phyloP scores from a whole-genome alignment of 1,284 basidiomycete genomes.

The Hemileia vastatrix region DNA sequence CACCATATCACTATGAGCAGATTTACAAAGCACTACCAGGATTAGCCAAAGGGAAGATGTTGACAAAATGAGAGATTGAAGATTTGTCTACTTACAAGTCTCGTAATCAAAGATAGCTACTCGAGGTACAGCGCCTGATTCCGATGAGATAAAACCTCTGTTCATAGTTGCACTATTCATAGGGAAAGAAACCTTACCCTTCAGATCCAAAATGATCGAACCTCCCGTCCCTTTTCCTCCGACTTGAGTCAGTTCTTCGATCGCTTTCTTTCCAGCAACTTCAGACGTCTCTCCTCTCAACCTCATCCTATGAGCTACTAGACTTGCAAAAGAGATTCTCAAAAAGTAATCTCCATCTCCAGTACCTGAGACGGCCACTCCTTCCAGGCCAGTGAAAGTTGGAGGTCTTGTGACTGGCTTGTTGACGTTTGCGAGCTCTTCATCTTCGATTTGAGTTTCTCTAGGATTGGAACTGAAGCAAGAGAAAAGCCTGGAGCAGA shows the following conservation, averaged over 20 bases:
- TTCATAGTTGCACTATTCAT: conserved; percentile 71
- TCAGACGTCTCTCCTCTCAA: conserved; percentile 54
- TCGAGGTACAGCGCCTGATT: conserved; percentile 56
- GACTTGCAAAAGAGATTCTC: conserved; percentile 56
- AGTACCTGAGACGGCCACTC: conserved; percentile 67
- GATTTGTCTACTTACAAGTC: conserved; percentile 30
- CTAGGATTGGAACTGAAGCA: conserved; percentile 47
- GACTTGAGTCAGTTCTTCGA: conserved; percentile 53
- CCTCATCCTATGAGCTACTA: conserved; percentile 59
- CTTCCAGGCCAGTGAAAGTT: no score
- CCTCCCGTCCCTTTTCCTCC: conserved; percentile 63
- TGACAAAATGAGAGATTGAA: no score
- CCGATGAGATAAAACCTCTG: conserved; percentile 61
- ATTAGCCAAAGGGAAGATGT: no score
- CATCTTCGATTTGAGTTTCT: conserved; percentile 47
- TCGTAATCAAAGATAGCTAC: conserved; percentile 70
- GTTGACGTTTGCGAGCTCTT: conserved; percentile 25
- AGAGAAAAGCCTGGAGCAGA: no score
- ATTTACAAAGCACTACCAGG: no score
- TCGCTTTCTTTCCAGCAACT: conserved; percentile 52
- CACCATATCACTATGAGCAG: no score
- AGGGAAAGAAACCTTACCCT: conserved; percentile 59
- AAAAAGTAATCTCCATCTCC: conserved; percentile 78
- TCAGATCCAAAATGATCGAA: conserved; percentile 56
- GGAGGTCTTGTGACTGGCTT: background rate